phyloP scores from a whole-genome alignment of 2,329 filamentous ascomycete species.

The Emydomyces testavorans region DNA sequence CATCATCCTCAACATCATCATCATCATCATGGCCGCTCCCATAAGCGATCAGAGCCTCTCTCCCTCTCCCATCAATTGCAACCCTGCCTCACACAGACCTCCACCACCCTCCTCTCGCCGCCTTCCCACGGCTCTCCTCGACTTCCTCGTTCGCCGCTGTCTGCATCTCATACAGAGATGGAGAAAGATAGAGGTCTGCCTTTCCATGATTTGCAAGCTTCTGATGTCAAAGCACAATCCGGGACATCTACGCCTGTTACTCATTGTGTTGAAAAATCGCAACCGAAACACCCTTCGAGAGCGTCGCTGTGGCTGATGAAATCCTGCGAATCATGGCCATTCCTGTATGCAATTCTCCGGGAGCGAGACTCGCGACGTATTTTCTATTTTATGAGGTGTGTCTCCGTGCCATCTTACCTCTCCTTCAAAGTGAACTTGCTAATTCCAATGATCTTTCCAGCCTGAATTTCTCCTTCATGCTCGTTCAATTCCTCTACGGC shows the following conservation, averaged over 20 bases:
- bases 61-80: conserved; percentile 3
- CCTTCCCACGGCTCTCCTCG: background rate
- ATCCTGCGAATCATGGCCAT: conserved; percentile 57
- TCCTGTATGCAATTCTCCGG: conserved; percentile 72
- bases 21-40: conserved; percentile 11
- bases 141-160: conserved; percentile 2
- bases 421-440: background rate
- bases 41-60: conserved; percentile 11
- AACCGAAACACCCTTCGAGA: conserved; percentile 46
- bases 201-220: background rate
- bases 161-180: background rate
- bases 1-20: too few species aligned
- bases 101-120: background rate
- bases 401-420: conserved; percentile 3
- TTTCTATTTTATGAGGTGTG: conserved; percentile 90
- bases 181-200: conserved; percentile 2
- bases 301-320: conserved; percentile 64
- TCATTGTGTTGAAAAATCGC: conserved; percentile 24
- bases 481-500: conserved; percentile 86
- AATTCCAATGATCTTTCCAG: conserved; percentile 36
- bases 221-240: background rate
- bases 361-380: conserved; percentile 91
- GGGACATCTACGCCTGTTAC: background rate
- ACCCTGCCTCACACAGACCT: background rate
- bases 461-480: conserved; percentile 90